These are phyloP conservation scores for Adansonia gregorii DNA, from an alignment of 441 rosid genomes.

Conservation along the genomic window DNA sequence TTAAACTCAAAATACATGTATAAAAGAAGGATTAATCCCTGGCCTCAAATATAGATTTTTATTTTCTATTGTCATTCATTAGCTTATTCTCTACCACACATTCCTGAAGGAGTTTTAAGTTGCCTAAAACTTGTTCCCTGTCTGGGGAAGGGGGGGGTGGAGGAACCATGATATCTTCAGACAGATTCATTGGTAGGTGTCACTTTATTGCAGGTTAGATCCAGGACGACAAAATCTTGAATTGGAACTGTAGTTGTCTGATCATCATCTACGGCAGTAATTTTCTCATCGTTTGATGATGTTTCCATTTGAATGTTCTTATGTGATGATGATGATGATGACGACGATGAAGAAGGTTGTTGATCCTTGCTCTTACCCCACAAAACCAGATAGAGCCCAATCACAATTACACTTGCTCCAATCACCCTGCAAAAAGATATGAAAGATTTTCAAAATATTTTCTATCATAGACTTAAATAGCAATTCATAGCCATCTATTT, in stretches of 20 bases:
- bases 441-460: neutral
- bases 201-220: constrained; percentile 27
- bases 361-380: constrained; percentile 55
- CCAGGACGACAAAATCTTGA: constrained; percentile 34
- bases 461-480: neutral
- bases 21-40: too few species aligned
- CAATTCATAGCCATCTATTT: neutral
- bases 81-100: too few species aligned
- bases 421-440: constrained; percentile 31
- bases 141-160: neutral
- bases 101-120: too few species aligned
- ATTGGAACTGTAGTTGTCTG: constrained; percentile 8
- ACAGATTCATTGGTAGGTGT: constrained; percentile 31
- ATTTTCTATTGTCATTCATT: too few species aligned
- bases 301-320: neutral
- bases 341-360: neutral
- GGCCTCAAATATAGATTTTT: too few species aligned
- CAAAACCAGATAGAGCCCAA: constrained; percentile 44
- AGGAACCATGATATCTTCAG: neutral
- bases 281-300: constrained; percentile 7
- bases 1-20: too few species aligned
- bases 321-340: neutral
- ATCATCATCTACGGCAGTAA: neutral
- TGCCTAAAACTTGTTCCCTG: neutral
- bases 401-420: constrained; percentile 50